Conservation (phyloP, 2,329 filamentous ascomycete genomes). For the Pestalotiopsis sp. region DNA sequence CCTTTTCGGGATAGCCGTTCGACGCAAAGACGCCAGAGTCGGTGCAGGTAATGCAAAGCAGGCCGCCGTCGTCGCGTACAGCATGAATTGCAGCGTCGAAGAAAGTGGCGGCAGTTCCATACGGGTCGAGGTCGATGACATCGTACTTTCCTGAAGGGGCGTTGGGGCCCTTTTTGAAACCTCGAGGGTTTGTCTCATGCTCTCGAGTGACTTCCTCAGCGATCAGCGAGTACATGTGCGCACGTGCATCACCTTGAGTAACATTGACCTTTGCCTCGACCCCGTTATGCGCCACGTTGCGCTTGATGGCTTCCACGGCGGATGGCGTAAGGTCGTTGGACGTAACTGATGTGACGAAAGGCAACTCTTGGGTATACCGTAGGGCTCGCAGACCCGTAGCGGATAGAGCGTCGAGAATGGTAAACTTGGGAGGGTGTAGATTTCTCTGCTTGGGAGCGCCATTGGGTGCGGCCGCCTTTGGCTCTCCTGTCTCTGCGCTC, state of each 20-base stretch:
- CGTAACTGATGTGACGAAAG: constrained; percentile 78
- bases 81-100: constrained; percentile 89
- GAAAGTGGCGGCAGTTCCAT: constrained; percentile 91
- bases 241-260: constrained; percentile 80
- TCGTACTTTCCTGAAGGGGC: constrained; percentile 70
- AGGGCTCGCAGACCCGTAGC: constrained; percentile 90
- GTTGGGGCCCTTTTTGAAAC: constrained; percentile 37
- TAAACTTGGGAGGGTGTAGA: constrained; percentile 56
- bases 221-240: constrained; percentile 83
- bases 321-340: constrained; percentile 85
- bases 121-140: constrained; percentile 95
- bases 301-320: constrained; percentile 78
- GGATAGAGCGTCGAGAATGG: constrained; percentile 93
- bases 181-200: constrained; percentile 38
- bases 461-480: constrained; percentile 11
- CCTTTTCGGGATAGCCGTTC: constrained; percentile 91
- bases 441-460: constrained; percentile 20
- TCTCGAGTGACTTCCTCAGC: constrained; percentile 53
- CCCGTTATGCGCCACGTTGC: constrained; percentile 84
- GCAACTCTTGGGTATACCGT: constrained; percentile 89
- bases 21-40: constrained; percentile 96
- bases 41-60: constrained; percentile 94
- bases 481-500: background rate
- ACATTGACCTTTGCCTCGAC: constrained; percentile 72
- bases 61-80: constrained; percentile 79